These are phyloP conservation scores for Neonectria punicea DNA, from an alignment of 2,329 filamentous ascomycete species.

Conservation along the genomic window DNA sequence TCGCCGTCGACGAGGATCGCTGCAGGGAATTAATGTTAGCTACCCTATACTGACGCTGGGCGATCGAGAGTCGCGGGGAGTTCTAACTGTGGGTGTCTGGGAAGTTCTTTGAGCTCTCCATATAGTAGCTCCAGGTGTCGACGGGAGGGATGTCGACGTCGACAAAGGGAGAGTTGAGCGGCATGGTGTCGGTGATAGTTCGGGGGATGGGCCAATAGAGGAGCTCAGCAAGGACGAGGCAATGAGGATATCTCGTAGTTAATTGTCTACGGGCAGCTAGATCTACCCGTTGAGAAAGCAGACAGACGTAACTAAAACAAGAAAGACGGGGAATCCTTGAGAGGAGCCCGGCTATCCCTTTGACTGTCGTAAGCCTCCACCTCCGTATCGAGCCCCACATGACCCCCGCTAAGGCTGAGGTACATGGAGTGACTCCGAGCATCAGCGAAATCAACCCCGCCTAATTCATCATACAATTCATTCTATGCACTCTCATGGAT, in stretches of 20 bases:
- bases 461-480: no score
- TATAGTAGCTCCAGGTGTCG: constrained; percentile 83
- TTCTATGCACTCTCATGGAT: no score
- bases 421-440: no score
- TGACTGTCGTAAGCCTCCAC: no score
- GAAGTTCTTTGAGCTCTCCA: constrained; percentile 75
- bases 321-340: not conserved
- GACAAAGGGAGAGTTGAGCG: constrained; percentile 73
- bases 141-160: constrained; percentile 75
- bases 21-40: constrained; percentile 47
- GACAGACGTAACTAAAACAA: not conserved
- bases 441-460: no score
- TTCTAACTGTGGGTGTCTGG: constrained; percentile 77
- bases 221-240: not conserved
- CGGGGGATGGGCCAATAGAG: not conserved
- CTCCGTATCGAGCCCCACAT: no score
- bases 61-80: not conserved
- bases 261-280: not conserved
- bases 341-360: not conserved
- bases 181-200: constrained; percentile 63
- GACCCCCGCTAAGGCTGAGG: no score
- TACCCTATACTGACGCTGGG: not conserved
- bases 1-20: constrained; percentile 83
- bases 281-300: not conserved
- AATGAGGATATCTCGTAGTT: not conserved